These are phyloP conservation scores for Bipolaris cookei DNA, from an alignment of 2,329 filamentous ascomycete genomes.

Conservation along the genomic window DNA sequence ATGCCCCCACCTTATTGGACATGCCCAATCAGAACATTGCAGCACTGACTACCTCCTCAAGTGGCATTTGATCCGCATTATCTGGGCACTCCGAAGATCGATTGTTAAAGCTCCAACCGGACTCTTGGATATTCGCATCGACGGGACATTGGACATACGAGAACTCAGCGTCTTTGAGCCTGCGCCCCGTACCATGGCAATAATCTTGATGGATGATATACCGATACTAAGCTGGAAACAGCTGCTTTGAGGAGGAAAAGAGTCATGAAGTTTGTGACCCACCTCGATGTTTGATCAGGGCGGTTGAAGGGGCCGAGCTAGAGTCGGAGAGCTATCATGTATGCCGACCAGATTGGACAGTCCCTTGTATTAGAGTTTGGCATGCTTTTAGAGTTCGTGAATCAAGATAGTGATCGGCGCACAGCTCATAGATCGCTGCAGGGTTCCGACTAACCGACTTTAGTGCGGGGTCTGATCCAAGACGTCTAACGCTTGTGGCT, in stretches of 20 bases:
- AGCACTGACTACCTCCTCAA: not conserved
- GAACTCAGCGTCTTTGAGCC: not conserved
- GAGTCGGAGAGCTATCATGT: not conserved
- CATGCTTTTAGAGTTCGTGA: not conserved
- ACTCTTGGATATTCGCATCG: not conserved
- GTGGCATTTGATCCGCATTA: not conserved
- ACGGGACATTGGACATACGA: not conserved
- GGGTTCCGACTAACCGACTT: not conserved
- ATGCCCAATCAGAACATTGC: not conserved
- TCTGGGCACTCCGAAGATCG: not conserved
- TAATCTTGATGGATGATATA: not conserved
- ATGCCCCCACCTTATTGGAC: not conserved
- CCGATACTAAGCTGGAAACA: not conserved
- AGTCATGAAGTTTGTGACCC: not conserved
- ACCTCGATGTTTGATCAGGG: not conserved
- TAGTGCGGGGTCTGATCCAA: not conserved
- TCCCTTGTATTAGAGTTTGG: not conserved
- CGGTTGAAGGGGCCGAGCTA: not conserved
- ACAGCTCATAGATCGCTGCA: conserved; percentile 4
- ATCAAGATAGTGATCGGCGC: not conserved
- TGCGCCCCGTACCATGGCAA: no score
- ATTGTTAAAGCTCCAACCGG: not conserved
- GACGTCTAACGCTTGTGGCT: not conserved
- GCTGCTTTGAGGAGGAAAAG: not conserved
- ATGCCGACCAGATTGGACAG: not conserved